Evolutionary conservation across 805 yeast species (phyloP).

Genomic region (Candida chilensis): DNA sequence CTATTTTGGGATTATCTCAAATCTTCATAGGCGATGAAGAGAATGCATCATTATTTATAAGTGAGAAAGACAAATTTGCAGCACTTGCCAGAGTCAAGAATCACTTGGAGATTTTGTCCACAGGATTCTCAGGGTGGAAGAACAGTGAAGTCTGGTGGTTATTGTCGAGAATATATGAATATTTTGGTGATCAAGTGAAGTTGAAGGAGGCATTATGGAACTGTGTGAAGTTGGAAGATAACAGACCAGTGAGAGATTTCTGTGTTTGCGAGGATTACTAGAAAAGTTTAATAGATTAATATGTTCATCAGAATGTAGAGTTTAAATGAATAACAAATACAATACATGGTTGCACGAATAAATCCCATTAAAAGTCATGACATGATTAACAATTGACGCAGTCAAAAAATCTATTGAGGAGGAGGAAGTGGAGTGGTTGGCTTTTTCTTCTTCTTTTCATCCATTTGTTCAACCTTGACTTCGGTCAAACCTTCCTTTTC

Average conservation of each 20-base stretch:
- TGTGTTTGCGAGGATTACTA: conserved; percentile 14
- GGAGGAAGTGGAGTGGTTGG: conserved; percentile 7
- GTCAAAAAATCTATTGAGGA: too few species aligned
- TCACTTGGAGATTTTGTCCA: conserved; percentile 25
- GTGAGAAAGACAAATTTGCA: conserved; percentile 47
- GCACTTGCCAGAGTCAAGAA: conserved; percentile 50
- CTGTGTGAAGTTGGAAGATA: conserved; percentile 56
- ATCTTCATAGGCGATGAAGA: conserved; percentile 35
- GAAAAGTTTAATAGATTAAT: neutral
- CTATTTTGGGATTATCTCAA: conserved; percentile 46
- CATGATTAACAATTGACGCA: too few species aligned
- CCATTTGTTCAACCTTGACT: conserved; percentile 83
- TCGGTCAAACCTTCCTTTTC: conserved; percentile 77
- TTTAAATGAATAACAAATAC: too few species aligned
- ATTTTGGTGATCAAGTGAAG: conserved; percentile 37
- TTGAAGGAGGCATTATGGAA: conserved; percentile 48
- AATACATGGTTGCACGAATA: too few species aligned
- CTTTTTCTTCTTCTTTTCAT: conserved; percentile 73
- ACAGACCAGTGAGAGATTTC: conserved; percentile 42
- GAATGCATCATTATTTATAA: conserved; percentile 32
- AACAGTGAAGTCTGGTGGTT: conserved; percentile 61
- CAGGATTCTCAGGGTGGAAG: conserved; percentile 31
- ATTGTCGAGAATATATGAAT: conserved; percentile 55
- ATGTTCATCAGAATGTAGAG: too few species aligned
- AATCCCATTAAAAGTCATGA: too few species aligned